Evolutionary conservation across 495 filamentous ascomycete genomes (phyloP), one percentile per base, ranked within the genome.

Genomic region (Penicilliopsis zonata): DNA sequence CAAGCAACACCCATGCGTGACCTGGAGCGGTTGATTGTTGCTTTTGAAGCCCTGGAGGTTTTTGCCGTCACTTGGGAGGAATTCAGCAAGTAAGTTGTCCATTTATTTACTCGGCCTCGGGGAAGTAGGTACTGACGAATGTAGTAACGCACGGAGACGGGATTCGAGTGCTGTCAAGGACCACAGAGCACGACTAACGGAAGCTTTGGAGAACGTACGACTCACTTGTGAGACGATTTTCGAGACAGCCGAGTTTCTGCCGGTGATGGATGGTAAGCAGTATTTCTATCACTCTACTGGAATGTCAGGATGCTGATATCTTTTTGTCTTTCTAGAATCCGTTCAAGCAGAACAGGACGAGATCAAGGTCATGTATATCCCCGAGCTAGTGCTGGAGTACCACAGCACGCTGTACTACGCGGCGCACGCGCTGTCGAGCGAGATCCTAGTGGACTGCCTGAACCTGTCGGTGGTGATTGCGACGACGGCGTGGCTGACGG

Each of bases 321-420:
- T 30, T 36, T 19, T 47, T 22, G 16, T 18, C 15, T 13, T 10
- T 13, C 31, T 32, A 69, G 64, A 49, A 28, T 41, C 50, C 1
- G 64, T 67, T 43, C 53, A 59, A 24, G 38, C 42, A 18, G 60
- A 67, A 19, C 48, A 59, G 13, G 53, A 57, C 37, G 28, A 68
- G 13, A 74, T 94, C 34, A 74, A 82, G 36, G 65, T 67, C 16
- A 70, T 70, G 3, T 92, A 87, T 53, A 60, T 95, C 18, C 86
- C 87, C 13, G 83, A 90, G 56, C 62, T 80, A 7, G 54, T 93
- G 33, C 65, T 94, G 23, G 79, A 78, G n/a, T 93, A 86, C 50
- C 71, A 79, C 52, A 77, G 65, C 43, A 71, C 76, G 13, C 54
- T 92, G 28, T 76, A 86, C 46, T 77, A 74, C 47, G 72, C 72